Evolutionary conservation across 352 stramenopile species (phyloP).

Genomic region (Phytophthora palmivora): DNA sequence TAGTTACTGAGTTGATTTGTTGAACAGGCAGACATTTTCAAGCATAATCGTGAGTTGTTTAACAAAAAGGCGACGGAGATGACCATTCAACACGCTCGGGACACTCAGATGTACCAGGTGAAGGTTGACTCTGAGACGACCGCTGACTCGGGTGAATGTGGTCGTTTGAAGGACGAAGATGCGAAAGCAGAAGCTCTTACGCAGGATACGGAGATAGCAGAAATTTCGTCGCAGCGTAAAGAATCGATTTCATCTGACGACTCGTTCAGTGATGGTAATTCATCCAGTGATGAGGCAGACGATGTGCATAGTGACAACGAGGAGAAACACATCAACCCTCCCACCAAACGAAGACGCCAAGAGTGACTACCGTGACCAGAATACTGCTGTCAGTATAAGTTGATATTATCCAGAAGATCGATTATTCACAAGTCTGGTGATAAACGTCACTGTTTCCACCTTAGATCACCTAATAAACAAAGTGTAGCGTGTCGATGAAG

Average conservation of each 20-base stretch:
- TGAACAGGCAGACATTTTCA: constrained; percentile 77
- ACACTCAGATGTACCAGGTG: constrained; percentile 10
- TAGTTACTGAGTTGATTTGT: too few relatives aligned
- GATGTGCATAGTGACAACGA: constrained; percentile 1
- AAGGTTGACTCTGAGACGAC: constrained; percentile 10
- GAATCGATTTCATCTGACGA: constrained; percentile 40
- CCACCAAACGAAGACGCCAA: constrained; percentile 41
- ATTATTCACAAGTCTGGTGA: too few relatives aligned
- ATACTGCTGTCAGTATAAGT: not conserved
- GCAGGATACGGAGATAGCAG: constrained; percentile 22
- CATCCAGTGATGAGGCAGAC: constrained; percentile 53
- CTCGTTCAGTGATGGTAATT: constrained; percentile 50
- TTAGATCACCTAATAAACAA: too few relatives aligned
- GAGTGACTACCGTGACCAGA: constrained; percentile 9
- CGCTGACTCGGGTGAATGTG: constrained; percentile 1
- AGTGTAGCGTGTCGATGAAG: too few relatives aligned
- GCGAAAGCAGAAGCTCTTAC: constrained; percentile 10
- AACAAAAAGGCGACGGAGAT: constrained; percentile 70
- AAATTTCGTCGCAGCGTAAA: constrained; percentile 18
- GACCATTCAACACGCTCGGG: constrained; percentile 57
- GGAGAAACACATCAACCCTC: constrained; percentile 9
- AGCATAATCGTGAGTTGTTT: constrained; percentile 80
- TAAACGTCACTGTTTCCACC: too few relatives aligned
- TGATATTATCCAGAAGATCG: too few relatives aligned
- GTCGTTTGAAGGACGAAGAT: constrained; percentile 1